Percentiles rank a stretch among this genome's conserved stretches.
These are phyloP conservation scores for Cryptosporidium andersoni DNA, from an alignment of 169 alveolate genomes.

Conservation along the genomic window DNA sequence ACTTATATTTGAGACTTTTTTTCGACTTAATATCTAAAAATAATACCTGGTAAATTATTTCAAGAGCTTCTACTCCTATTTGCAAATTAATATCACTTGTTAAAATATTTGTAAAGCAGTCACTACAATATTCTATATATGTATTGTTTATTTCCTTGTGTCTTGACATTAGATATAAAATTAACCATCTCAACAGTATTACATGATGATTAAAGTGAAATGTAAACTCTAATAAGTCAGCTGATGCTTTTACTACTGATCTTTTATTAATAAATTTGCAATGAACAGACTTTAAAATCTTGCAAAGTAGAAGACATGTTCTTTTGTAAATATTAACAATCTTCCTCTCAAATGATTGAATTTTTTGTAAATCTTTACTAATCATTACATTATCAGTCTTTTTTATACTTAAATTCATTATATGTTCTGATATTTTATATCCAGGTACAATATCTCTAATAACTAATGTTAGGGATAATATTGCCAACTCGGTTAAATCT, in stretches of 20 bases:
- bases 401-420: slow-evolving; percentile 6
- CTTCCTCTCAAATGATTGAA: slow-evolving; percentile 32
- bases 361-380: slow-evolving; percentile 22
- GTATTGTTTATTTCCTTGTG: not conserved
- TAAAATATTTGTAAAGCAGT: slow-evolving; percentile 33
- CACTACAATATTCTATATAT: slow-evolving; percentile 34
- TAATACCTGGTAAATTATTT: slow-evolving; percentile 37
- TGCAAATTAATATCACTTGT: slow-evolving; percentile 29
- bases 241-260: slow-evolving; percentile 7
- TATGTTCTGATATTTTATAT: slow-evolving; percentile 36
- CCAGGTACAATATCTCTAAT: slow-evolving; percentile 59
- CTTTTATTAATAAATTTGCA: not conserved
- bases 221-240: slow-evolving; percentile 38
- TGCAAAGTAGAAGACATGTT: slow-evolving; percentile 40
- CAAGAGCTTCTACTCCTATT: slow-evolving; percentile 49
- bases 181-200: slow-evolving; percentile 31
- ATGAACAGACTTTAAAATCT: not conserved
- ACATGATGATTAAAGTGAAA: slow-evolving; percentile 59
- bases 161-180: slow-evolving; percentile 48
- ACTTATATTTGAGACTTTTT: not conserved
- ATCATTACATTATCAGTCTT: slow-evolving; percentile 9
- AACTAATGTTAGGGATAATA: slow-evolving; percentile 32
- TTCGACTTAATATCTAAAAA: slow-evolving; percentile 3
- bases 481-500: slow-evolving; percentile 10
- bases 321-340: slow-evolving; percentile 37